Evolutionary conservation across 257 asterid genomes (phyloP), one percentile per base, ranked within the genome.

Genomic region (Mentha longifolia): DNA sequence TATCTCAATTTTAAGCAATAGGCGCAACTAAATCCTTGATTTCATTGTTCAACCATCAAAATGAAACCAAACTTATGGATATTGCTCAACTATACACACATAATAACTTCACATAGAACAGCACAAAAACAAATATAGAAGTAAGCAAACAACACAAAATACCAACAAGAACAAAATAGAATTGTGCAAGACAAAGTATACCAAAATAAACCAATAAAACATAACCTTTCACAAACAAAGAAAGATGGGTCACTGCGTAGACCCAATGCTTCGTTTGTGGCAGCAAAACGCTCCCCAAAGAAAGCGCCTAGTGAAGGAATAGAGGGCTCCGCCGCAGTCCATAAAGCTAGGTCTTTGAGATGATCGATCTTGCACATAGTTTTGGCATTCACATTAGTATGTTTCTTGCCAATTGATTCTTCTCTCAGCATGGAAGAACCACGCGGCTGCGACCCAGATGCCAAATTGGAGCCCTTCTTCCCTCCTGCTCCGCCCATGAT

Each of bases 291-390:
- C 65, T 83, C 77, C 12, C 97, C 93, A 41, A 82, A 86, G 72
- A 87, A 81, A 15, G 95, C 95, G 22, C 78, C 95, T 12, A 89
- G 84, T 9, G 89, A 73, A 52, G 89, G 84, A 49, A 92, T 49
- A 20, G 82, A 78, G 50, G 83, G 74, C 78, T 87, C 83, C 2
- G 46, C 57, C 25, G 76, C 79, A 7, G 84, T 82, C 93, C 96
- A 89, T 8, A 63, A n/a, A 7, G 97, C 88, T 37, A 89, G 82
- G 74, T 72, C 76, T 71, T 85, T 88, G 1, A 88, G 49, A 67
- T 89, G 92, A 19, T 89, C 92, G 41, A 89, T 67, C 83, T 84
- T 92, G 75, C 85, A 72, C 95, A 86, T 92, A 13, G 84, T 81
- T 74, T 84, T 85, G 6, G 82, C 80, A 30, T 77, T 88, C 7